Base-by-base conservation (phyloP, 495 filamentous ascomycete genomes). In the Talaromyces stipitatus region DNA sequence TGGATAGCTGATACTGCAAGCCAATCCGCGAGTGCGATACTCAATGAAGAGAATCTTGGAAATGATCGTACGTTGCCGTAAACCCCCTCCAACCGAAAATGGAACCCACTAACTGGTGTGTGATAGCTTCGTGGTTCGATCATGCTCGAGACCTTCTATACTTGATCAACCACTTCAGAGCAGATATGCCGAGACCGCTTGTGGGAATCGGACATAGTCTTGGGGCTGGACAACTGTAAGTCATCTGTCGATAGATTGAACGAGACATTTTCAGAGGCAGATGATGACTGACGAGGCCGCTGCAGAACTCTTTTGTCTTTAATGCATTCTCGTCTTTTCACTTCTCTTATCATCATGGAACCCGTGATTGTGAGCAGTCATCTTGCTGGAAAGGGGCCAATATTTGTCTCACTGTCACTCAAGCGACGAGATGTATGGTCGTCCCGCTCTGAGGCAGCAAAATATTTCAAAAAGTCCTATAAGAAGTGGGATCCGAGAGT, bases 161-260 rank as follows among this genome's bases (percentile, higher is more conserved):
- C 61, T 77, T 92, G 72, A 77, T 91, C 69, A 94, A 94, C 69
- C 73, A 77, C 47, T 89, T 94, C 69, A 84, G 85, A 11, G 61
- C 69, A 1, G 58, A 85, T 51, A 91, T 95, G 86, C 82, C 85
- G 1, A 82, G 84, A 2, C 50, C 50, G 10, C 58, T 92, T n/a
- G 68, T 91, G 55, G 89, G 88, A 18, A 65, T 96, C 2, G 91
- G 89, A 11, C 89, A 95, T 69, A 88, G 84, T 62, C 82, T 87
- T 71, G 90, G 91, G 55, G 88, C 74, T 16, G 32, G 32, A 36
- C 32, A 36, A 36, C 7, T 36, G 32, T 36, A 36, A n/a, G 32
- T 36, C 4, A 33, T 4, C 11, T 4, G 30, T 33, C 29, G 7
- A 33, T 10, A 33, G n/a, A n/a, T n/a, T n/a, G n/a, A n/a, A n/a